phyloP scores from a whole-genome alignment of 257 asterid species.

The Ligustrum vulgare region DNA sequence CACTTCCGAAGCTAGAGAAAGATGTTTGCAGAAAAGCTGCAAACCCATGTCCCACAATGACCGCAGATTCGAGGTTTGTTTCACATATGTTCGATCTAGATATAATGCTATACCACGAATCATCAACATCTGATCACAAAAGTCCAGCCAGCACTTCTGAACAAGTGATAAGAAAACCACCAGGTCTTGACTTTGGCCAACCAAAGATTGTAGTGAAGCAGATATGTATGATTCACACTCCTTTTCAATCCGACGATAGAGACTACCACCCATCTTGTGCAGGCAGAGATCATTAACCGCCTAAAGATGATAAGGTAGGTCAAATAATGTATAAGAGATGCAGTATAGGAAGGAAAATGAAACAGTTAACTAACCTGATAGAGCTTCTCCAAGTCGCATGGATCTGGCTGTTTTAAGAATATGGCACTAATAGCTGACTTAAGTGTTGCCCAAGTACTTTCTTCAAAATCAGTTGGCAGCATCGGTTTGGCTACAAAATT shows the following conservation, averaged over 20 bases:
- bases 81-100: conserved; percentile 94
- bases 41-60: conserved; percentile 99
- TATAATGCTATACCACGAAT: conserved; percentile 91
- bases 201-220: conserved; percentile 43
- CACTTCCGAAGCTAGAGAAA: conserved; percentile 84
- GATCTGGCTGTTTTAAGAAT: conserved; percentile 90
- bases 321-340: conserved; percentile 27
- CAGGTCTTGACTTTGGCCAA: conserved; percentile 51
- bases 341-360: conserved; percentile 3
- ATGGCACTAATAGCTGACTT: conserved; percentile 89
- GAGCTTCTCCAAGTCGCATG: conserved; percentile 89
- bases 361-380: conserved; percentile 60
- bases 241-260: conserved; percentile 45
- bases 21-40: conserved; percentile 94
- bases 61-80: conserved; percentile 82
- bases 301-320: conserved; percentile 36
- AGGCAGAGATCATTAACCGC: conserved; percentile 68
- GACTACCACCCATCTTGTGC: conserved; percentile 55
- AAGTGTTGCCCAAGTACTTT: conserved; percentile 85
- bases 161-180: conserved; percentile 50
- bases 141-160: conserved; percentile 54
- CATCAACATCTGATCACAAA: conserved; percentile 64
- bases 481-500: conserved; percentile 72
- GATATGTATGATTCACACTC: conserved; percentile 50
- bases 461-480: conserved; percentile 83